Conservation (phyloP, 2,329 filamentous ascomycete genomes). For the Pseudogymnoascus destructans region DNA sequence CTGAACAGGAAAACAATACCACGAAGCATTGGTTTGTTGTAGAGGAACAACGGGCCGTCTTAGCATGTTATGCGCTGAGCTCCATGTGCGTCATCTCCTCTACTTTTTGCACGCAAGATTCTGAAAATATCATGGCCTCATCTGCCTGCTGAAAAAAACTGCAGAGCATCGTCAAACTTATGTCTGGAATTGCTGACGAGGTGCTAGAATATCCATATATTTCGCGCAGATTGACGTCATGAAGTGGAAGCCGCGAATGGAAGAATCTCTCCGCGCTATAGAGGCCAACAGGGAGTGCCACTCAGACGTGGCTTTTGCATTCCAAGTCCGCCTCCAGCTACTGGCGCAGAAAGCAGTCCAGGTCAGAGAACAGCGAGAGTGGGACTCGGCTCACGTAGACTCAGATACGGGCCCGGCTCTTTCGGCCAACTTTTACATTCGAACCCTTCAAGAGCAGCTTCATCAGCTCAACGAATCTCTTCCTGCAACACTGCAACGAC, state of each 20-base stretch:
- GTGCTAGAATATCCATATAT: constrained; percentile 26
- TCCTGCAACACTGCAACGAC: constrained; percentile 16
- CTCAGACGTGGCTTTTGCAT: too few species aligned
- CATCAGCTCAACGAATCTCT: constrained; percentile 25
- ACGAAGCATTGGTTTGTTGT: constrained; percentile 11
- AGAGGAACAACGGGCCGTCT: constrained; percentile 23
- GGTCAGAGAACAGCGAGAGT: too few species aligned
- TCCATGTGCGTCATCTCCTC: constrained; percentile 14
- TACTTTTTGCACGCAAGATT: too few species aligned
- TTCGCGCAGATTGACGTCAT: constrained; percentile 25
- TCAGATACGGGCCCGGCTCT: constrained; percentile 13
- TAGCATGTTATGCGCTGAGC: constrained; percentile 25
- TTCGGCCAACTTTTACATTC: constrained; percentile 22
- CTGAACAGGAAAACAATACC: constrained; percentile 6
- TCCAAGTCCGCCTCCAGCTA: too few species aligned
- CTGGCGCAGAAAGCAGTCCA: too few species aligned
- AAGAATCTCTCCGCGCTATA: constrained; percentile 22
- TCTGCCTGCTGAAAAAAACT: not conserved
- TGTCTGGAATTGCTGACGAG: not conserved
- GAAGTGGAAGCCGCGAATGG: constrained; percentile 20
- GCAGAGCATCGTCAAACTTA: not conserved
- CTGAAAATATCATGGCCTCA: too few species aligned
- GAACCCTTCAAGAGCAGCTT: constrained; percentile 24
- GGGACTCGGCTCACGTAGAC: constrained; percentile 17
- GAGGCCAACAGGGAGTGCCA: too few species aligned